These are phyloP conservation scores for Hydrangea macrophylla DNA, from an alignment of 148 eudicot genomes.

Conservation along the genomic window DNA sequence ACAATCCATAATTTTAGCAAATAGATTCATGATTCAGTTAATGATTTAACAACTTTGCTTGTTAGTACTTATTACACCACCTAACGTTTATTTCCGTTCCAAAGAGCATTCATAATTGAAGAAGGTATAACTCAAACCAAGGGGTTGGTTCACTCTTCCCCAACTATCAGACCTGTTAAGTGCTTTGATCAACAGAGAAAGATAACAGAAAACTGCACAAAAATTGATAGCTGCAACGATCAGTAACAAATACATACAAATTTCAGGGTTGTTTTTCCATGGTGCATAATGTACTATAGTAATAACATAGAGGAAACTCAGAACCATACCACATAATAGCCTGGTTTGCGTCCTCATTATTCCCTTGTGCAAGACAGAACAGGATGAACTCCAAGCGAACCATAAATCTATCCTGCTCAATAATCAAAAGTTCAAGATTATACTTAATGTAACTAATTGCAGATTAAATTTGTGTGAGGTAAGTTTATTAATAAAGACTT, in stretches of 20 bases:
- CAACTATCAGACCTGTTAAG: neutral
- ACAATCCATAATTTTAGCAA: too few relatives aligned
- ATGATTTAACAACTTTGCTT: too few relatives aligned
- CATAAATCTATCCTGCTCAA: slow-evolving; percentile 58
- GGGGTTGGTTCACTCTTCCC: neutral
- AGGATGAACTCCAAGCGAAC: slow-evolving; percentile 54
- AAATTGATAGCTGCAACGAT: neutral
- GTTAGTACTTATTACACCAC: neutral
- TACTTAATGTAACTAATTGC: neutral
- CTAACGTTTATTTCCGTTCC: neutral
- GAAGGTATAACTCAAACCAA: neutral
- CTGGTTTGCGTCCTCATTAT: slow-evolving; percentile 37
- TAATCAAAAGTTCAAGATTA: slow-evolving; percentile 13
- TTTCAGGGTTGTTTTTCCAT: neutral
- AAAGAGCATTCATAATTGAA: neutral
- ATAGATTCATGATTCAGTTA: too few relatives aligned
- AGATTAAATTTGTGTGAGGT: neutral
- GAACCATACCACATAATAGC: slow-evolving; percentile 40
- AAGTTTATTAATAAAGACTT: neutral
- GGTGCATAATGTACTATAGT: neutral
- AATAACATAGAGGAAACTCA: slow-evolving; percentile 4
- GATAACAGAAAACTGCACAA: neutral
- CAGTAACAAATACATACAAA: neutral
- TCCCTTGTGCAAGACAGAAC: slow-evolving; percentile 47
- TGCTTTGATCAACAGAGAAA: neutral